phyloP scores from a whole-genome alignment of 345 rosid genomes.

The Eucalyptus polyanthemos region DNA sequence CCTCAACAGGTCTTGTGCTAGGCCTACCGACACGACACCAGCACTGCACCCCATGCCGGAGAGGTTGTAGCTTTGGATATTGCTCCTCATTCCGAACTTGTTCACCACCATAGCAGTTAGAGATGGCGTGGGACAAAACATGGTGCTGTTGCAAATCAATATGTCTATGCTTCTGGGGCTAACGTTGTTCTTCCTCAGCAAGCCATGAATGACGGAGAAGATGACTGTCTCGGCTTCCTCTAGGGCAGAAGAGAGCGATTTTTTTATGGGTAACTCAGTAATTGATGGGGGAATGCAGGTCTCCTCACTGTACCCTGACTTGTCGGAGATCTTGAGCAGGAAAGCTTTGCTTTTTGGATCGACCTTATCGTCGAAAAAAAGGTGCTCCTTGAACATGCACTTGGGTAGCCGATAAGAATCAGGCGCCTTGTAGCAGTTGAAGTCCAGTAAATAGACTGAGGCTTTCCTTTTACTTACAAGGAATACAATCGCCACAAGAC shows the following conservation, averaged over 20 bases:
- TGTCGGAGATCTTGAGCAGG: constrained; percentile 30
- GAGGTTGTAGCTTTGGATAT: constrained; percentile 48
- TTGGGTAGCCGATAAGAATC: constrained; percentile 31
- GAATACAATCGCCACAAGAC: background rate
- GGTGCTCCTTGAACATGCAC: constrained; percentile 32
- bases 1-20: constrained; percentile 47
- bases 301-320: constrained; percentile 50
- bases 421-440: constrained; percentile 43
- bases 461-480: constrained; percentile 1
- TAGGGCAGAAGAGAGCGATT: constrained; percentile 12
- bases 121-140: constrained; percentile 50
- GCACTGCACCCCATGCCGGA: constrained; percentile 72
- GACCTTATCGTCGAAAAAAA: constrained; percentile 20
- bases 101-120: constrained; percentile 43
- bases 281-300: constrained; percentile 36
- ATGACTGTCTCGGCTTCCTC: constrained; percentile 32
- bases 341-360: constrained; percentile 37
- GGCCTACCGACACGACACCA: constrained; percentile 32
- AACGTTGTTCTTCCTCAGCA: constrained; percentile 24
- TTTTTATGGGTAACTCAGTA: constrained; percentile 27
- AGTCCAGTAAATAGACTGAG: constrained; percentile 35
- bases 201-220: constrained; percentile 24
- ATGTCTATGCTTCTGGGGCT: constrained; percentile 38
- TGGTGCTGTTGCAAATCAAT: constrained; percentile 37
- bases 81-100: constrained; percentile 44